Evolutionary conservation across 352 stramenopile genomes (phyloP).

Genomic region (Pythium brachiatum): DNA sequence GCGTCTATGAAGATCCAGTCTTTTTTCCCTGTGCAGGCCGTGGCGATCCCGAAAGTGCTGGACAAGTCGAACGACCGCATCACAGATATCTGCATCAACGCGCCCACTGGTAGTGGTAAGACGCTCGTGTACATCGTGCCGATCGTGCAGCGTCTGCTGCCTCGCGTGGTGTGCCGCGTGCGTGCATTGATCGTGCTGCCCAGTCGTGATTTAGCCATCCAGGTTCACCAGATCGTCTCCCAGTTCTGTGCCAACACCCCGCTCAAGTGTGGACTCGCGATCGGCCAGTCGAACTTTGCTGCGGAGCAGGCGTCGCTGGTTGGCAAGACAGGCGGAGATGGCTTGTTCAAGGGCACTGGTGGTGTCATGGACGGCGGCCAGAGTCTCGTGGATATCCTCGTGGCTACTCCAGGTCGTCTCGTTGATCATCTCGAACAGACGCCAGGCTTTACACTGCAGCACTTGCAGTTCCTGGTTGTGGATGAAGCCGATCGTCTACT

Average conservation of each 20-base stretch:
- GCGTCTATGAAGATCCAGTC: constrained; percentile 50
- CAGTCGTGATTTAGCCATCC: constrained; percentile 94
- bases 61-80: constrained; percentile 72
- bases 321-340: constrained; percentile 37
- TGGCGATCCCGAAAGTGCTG: constrained; percentile 92
- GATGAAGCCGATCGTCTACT: constrained; percentile 97
- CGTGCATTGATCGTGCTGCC: constrained; percentile 96
- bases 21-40: constrained; percentile 96
- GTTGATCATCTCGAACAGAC: constrained; percentile 97
- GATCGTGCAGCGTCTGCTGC: constrained; percentile 90
- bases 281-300: constrained; percentile 89
- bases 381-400: constrained; percentile 94
- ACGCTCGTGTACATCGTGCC: constrained; percentile 97
- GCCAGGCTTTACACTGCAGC: constrained; percentile 96
- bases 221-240: constrained; percentile 81
- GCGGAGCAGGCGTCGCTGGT: constrained; percentile 77
- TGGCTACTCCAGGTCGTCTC: constrained; percentile 95
- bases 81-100: constrained; percentile 95
- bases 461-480: constrained; percentile 96
- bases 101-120: constrained; percentile 97
- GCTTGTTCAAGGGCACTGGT: constrained; percentile 25
- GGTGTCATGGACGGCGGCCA: constrained; percentile 48
- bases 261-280: constrained; percentile 88
- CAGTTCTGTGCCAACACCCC: constrained; percentile 65
- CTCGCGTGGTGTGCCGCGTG: constrained; percentile 82